These are phyloP conservation scores for Hypoxylon fragiforme DNA, from an alignment of 495 filamentous ascomycete genomes.

Conservation along the genomic window DNA sequence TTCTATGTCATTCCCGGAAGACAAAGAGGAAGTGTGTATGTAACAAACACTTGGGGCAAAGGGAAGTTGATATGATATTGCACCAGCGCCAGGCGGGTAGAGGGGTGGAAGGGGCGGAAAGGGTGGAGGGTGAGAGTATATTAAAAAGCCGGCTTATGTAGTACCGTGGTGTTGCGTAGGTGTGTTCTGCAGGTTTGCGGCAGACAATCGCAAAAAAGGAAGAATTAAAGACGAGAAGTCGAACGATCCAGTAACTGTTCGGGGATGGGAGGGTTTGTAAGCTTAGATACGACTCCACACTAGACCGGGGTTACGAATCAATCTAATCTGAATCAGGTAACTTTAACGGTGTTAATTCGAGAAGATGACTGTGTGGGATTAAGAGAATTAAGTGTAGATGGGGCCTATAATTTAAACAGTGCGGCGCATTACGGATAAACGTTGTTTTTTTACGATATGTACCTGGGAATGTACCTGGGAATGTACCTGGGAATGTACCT, in stretches of 20 bases:
- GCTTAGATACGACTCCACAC: slow-evolving; percentile 1
- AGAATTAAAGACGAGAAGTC: slow-evolving; percentile 21
- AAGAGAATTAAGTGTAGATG: background rate
- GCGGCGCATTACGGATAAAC: slow-evolving; percentile 2
- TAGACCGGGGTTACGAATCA: background rate
- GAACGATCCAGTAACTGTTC: slow-evolving; percentile 30
- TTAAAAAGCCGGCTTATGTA: slow-evolving; percentile 17
- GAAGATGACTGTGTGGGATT: background rate
- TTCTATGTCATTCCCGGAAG: background rate
- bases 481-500: too few relatives aligned
- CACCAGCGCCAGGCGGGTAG: slow-evolving; percentile 27
- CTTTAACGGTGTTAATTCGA: background rate
- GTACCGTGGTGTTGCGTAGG: background rate
- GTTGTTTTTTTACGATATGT: slow-evolving; percentile 2
- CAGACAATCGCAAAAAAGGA: slow-evolving; percentile 11
- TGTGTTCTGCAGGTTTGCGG: slow-evolving; percentile 4
- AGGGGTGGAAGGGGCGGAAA: background rate
- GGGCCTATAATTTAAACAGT: slow-evolving; percentile 6
- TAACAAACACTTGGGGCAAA: too few relatives aligned
- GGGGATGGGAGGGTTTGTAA: slow-evolving; percentile 24
- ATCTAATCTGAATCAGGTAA: slow-evolving; percentile 18
- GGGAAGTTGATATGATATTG: slow-evolving; percentile 1
- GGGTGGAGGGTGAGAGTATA: slow-evolving; percentile 7
- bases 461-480: too few relatives aligned
- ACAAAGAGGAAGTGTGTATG: background rate